Percentiles rank a stretch among this genome's conserved stretches.
Evolutionary conservation across 768 basidiomycete species (phyloP).

Genomic region (Suillus spraguei): DNA sequence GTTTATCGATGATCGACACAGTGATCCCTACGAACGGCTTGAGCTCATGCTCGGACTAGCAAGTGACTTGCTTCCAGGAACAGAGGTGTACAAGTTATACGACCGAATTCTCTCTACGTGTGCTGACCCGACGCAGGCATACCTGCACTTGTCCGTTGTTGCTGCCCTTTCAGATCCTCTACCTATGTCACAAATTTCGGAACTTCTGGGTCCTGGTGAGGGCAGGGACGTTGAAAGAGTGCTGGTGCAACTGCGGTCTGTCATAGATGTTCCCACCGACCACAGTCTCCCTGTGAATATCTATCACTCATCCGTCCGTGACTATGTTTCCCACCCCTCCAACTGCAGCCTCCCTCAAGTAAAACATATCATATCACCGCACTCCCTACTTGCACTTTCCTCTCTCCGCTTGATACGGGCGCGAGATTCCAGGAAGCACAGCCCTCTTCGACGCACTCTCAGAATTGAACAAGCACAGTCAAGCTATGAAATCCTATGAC

Average conservation of each 20-base stretch:
- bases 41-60: neutral
- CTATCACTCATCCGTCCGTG: neutral
- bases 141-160: neutral
- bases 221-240: neutral
- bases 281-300: neutral
- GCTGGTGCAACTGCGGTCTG: neutral
- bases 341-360: conserved; percentile 1
- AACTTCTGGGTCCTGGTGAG: neutral
- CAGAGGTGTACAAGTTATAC: neutral
- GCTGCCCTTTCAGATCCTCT: neutral
- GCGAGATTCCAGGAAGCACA: neutral
- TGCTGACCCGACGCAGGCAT: neutral
- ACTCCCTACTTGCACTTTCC: neutral
- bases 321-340: neutral
- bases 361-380: neutral
- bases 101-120: neutral
- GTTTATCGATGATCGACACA: neutral
- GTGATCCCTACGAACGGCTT: neutral
- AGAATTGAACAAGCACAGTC: neutral
- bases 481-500: neutral
- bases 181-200: neutral
- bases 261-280: neutral
- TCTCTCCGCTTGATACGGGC: neutral
- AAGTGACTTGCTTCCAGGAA: neutral
- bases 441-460: neutral